Evolutionary conservation across 495 filamentous ascomycete genomes (phyloP).

Genomic region (Penicillium silybi): DNA sequence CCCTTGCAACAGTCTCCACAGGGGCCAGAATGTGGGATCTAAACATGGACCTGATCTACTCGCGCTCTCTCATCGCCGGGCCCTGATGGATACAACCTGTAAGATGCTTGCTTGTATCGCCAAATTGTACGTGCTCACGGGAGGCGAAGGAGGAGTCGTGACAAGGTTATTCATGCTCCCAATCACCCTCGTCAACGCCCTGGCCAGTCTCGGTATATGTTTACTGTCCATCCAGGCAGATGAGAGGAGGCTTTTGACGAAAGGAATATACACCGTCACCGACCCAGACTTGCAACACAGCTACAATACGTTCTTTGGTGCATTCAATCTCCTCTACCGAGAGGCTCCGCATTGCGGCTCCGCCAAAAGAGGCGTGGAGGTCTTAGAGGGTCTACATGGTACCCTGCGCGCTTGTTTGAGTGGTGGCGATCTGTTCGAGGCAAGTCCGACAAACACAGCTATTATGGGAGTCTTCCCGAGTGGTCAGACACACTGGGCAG

Average conservation of each 20-base stretch:
- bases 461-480: not conserved
- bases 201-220: conserved; percentile 13
- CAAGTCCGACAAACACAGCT: not conserved
- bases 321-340: conserved; percentile 8
- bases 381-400: conserved; percentile 11
- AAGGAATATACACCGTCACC: conserved; percentile 8
- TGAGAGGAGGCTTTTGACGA: not conserved
- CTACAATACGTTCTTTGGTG: conserved; percentile 8
- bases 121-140: conserved; percentile 7
- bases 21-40: not conserved
- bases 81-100: conserved; percentile 11
- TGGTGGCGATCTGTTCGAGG: not conserved
- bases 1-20: conserved; percentile 15
- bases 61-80: conserved; percentile 15
- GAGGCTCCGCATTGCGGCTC: conserved; percentile 8
- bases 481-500: not conserved
- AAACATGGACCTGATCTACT: conserved; percentile 10
- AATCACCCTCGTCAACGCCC: conserved; percentile 6
- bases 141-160: not conserved
- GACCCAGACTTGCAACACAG: conserved; percentile 5
- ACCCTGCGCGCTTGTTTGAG: not conserved
- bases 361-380: conserved; percentile 6
- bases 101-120: conserved; percentile 8
- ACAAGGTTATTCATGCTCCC: conserved; percentile 14
- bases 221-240: conserved; percentile 16